These are phyloP conservation scores for Botryotinia globosa DNA, from an alignment of 2,329 filamentous ascomycete genomes.

Conservation along the genomic window DNA sequence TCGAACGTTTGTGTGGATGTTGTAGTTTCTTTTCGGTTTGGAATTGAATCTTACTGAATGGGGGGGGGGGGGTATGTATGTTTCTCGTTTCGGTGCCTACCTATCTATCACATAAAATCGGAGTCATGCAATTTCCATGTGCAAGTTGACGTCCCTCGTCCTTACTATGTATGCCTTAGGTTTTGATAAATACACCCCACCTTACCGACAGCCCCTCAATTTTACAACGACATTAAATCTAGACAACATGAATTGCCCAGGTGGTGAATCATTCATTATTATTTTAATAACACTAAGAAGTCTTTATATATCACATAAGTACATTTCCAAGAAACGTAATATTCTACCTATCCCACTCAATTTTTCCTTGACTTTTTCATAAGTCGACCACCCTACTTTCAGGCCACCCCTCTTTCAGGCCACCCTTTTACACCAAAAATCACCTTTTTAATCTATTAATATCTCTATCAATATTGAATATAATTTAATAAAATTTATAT, in stretches of 20 bases:
- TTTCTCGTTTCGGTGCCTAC: slow-evolving; percentile 9
- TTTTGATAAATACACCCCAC: background rate
- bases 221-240: background rate
- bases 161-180: slow-evolving; percentile 7
- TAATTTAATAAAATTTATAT: too few relatives aligned
- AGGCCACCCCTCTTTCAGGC: too few relatives aligned
- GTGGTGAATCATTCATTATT: background rate
- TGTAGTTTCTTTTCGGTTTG: background rate
- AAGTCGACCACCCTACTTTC: too few relatives aligned
- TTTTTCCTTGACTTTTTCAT: background rate
- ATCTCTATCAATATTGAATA: too few relatives aligned
- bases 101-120: slow-evolving; percentile 7
- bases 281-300: background rate
- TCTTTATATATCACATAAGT: background rate
- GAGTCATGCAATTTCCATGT: slow-evolving; percentile 18
- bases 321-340: background rate
- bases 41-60: background rate
- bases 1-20: background rate
- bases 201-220: background rate
- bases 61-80: background rate
- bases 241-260: too few relatives aligned
- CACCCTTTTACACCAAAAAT: too few relatives aligned
- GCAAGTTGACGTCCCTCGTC: slow-evolving; percentile 13
- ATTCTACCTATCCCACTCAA: background rate
- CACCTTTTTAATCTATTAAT: too few relatives aligned